These are phyloP conservation scores for Candida cerambycidarum DNA, from an alignment of 805 yeast genomes.

Conservation along the genomic window DNA sequence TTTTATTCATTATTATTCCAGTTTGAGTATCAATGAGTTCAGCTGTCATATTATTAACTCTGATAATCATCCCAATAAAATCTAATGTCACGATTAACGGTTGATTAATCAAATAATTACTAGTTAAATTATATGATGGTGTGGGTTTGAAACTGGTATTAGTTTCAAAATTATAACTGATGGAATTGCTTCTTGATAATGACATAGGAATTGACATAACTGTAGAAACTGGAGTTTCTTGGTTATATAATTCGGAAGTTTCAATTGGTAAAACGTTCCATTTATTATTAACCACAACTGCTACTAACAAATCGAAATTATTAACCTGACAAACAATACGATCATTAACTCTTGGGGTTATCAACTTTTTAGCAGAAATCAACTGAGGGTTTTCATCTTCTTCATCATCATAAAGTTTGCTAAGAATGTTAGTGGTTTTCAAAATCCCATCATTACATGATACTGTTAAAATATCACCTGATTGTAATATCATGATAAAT, in stretches of 20 bases:
- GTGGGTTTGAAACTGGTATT: background rate
- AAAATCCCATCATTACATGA: constrained; percentile 49
- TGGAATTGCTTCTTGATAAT: constrained; percentile 12
- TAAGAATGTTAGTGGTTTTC: constrained; percentile 26
- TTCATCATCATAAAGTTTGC: constrained; percentile 14
- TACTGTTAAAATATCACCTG: constrained; percentile 50
- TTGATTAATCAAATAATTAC: constrained; percentile 24
- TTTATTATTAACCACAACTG: constrained; percentile 61
- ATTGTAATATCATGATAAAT: constrained; percentile 50
- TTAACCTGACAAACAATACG: constrained; percentile 57
- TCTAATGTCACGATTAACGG: constrained; percentile 54
- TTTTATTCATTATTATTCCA: constrained; percentile 64
- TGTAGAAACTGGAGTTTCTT: constrained; percentile 8
- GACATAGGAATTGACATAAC: constrained; percentile 10
- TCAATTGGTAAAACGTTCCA: constrained; percentile 60
- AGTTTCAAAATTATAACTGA: constrained; percentile 14
- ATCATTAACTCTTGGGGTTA: constrained; percentile 75
- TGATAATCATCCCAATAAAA: constrained; percentile 72
- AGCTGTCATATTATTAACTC: constrained; percentile 55
- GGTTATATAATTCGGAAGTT: constrained; percentile 48
- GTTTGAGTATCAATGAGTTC: constrained; percentile 77
- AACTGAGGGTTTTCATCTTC: constrained; percentile 21
- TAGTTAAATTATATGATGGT: background rate
- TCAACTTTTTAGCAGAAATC: constrained; percentile 53
- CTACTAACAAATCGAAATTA: constrained; percentile 55